Evolutionary conservation across 2,329 filamentous ascomycete genomes (phyloP), one percentile per base, ranked within the genome.

Genomic region (Curvularia hawaiiensis): DNA sequence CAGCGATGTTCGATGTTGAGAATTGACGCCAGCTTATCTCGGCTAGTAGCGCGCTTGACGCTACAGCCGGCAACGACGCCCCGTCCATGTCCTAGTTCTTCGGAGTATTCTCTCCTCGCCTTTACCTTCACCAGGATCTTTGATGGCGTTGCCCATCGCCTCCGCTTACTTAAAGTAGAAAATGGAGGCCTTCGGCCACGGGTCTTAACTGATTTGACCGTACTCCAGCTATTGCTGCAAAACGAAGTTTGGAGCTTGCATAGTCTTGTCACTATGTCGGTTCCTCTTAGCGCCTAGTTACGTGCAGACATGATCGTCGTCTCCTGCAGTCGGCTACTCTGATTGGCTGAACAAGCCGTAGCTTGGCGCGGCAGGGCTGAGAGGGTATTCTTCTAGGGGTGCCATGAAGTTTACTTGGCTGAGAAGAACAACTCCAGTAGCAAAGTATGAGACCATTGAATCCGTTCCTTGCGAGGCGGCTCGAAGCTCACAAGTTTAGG

Each of bases 1-100:
- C 14, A 54, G 48, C 26, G 16, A 52, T 16, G 26, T 49, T 49
- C 39, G 38, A 33, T 26, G 50, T 39, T 38, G 30, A 49, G 30
- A 35, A 24, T 12, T 30, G 35, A 22, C 40, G 28, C 26, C 38
- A 9, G 20, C 40, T n/a, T 6, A 28, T 50, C 33, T 16, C 18
- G 50, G 22, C 43, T 57, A 57, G 54, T 57, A 57, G 54, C 46
- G 24, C 14, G 18, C 50, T 57, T 54, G 50, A 38, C 50, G 11
- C 26, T n/a, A 16, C 7, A 8, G 3, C 26, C 18, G 50, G 39
- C 24, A 35, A 35, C 18, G 43, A 9, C 31, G 11, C 44, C 22
- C 54, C 28, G 50, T 49, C 38, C 41, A 35, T 51, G 41, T 30
- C 30, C 12, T 39, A 33, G 40, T 18, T 44, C 26, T 38, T 49